phyloP scores from a whole-genome alignment of 163 green algal species.

The Chlorella variabilis region DNA sequence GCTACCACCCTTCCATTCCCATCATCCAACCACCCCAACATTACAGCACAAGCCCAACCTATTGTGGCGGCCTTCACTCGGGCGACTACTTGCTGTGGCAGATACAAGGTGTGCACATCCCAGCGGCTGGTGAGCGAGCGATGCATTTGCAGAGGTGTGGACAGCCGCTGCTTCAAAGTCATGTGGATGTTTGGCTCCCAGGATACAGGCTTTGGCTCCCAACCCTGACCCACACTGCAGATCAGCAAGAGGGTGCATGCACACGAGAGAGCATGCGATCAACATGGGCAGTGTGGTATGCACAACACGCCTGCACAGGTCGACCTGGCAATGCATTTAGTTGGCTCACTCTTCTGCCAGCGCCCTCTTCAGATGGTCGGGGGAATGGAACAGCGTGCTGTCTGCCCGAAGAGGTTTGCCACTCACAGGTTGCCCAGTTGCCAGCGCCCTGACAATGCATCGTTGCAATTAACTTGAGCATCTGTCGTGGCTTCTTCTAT shows the following conservation, averaged over 20 bases:
- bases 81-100: background rate
- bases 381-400: background rate
- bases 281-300: no score
- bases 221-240: background rate
- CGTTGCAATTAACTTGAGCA: no score
- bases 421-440: background rate
- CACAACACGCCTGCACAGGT: no score
- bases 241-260: background rate
- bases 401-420: background rate
- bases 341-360: background rate
- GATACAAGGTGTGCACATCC: constrained; percentile 12
- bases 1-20: background rate
- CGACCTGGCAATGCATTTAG: no score
- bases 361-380: background rate
- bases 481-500: no score
- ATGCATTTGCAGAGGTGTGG: background rate
- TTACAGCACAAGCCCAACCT: background rate
- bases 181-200: background rate
- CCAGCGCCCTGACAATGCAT: background rate
- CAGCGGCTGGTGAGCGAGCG: background rate
- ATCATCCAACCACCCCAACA: background rate
- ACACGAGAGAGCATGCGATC: no score
- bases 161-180: background rate
- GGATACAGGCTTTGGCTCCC: background rate
- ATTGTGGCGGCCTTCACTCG: constrained; percentile 1